Conservation (phyloP, 768 basidiomycete species). For the Polyporus arcularius region DNA sequence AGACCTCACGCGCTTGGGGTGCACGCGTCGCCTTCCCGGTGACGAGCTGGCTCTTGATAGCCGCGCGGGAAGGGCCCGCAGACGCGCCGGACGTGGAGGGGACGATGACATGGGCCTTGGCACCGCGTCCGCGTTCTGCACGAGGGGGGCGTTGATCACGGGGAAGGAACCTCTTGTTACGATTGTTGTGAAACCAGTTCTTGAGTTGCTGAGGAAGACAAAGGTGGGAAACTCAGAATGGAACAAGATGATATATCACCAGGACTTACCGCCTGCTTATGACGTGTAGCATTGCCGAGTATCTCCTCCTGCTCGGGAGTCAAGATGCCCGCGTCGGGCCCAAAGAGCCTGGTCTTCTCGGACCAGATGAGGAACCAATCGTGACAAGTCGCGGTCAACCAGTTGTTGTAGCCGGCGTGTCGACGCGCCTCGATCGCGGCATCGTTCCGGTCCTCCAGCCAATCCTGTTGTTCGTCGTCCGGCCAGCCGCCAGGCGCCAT, state of each 20-base stretch:
- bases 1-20: neutral
- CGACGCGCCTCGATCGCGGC: neutral
- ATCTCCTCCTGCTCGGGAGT: neutral
- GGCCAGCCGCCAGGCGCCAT: neutral
- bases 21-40: neutral
- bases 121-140: no score
- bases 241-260: neutral
- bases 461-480: neutral
- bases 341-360: neutral
- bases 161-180: no score
- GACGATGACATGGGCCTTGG: no score
- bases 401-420: neutral
- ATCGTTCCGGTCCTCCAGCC: neutral
- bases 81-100: no score
- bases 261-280: neutral
- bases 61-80: no score
- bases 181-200: neutral
- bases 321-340: neutral
- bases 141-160: no score
- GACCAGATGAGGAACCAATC: slow-evolving; percentile 1
- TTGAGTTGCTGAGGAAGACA: neutral
- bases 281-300: neutral
- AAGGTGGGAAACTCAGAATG: neutral
- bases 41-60: neutral
- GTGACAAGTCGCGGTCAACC: neutral